Conservation (phyloP, 176 grass and related monocot genomes). For the Secale cereale region DNA sequence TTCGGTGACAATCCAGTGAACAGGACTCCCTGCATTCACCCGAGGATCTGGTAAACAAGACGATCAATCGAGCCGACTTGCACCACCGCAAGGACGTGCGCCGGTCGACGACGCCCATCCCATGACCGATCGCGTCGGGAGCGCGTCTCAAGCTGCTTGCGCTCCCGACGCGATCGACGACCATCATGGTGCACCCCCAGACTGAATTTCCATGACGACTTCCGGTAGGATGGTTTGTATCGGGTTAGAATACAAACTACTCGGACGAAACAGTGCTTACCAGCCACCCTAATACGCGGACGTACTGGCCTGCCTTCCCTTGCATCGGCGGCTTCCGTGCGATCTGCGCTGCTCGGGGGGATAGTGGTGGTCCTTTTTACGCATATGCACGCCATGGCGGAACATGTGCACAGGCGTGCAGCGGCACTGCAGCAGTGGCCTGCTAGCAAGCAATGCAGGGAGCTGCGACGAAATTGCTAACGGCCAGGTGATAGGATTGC, state of each 20-base stretch:
- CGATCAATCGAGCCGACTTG: too few species aligned
- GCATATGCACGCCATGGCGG: neutral
- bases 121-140: too few species aligned
- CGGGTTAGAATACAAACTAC: neutral
- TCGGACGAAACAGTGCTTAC: too few species aligned
- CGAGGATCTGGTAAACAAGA: neutral
- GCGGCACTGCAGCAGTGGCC: neutral
- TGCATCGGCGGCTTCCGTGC: neutral
- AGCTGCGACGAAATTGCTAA: too few species aligned
- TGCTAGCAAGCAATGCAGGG: neutral
- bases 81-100: too few species aligned
- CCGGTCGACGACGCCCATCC: too few species aligned
- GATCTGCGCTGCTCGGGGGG: neutral
- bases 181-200: too few species aligned
- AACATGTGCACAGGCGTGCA: neutral
- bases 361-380: neutral
- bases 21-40: neutral
- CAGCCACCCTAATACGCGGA: neutral
- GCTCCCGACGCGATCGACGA: too few species aligned
- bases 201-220: neutral
- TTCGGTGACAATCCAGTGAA: constrained; percentile 16
- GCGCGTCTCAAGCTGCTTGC: too few species aligned
- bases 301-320: neutral
- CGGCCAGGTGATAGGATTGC: too few species aligned
- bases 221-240: neutral